Percentiles rank a stretch among this genome's conserved stretches.
phyloP scores from a whole-genome alignment of 78 protist genomes.

The Paulinella micropora region DNA sequence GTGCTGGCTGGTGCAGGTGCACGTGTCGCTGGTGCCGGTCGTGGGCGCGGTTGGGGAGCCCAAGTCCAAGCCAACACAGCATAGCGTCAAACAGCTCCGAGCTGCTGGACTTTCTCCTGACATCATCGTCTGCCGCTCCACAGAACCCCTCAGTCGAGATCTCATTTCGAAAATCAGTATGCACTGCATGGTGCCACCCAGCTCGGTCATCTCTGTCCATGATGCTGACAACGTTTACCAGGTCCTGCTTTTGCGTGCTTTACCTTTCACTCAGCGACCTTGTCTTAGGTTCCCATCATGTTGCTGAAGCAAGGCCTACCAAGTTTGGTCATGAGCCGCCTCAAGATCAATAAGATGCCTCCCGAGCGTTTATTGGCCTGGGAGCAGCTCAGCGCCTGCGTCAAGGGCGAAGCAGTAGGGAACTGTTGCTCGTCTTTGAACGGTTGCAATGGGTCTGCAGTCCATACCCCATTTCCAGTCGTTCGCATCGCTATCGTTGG shows the following conservation, averaged over 20 bases:
- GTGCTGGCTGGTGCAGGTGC: no score
- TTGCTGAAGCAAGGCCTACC: background rate
- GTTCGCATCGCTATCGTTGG: background rate
- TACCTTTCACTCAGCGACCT: no score
- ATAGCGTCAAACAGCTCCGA: constrained; percentile 58
- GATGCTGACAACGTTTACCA: constrained; percentile 62
- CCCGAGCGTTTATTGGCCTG: background rate
- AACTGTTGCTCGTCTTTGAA: no score
- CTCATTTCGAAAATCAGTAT: constrained; percentile 54
- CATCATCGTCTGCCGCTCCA: constrained; percentile 62
- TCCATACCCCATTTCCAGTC: no score
- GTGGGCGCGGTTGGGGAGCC: constrained; percentile 66
- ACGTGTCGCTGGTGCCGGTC: constrained; percentile 68
- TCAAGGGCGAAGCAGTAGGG: no score
- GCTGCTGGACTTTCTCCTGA: constrained; percentile 79
- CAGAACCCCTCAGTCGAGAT: background rate
- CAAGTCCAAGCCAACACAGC: constrained; percentile 95
- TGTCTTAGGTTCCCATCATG: no score
- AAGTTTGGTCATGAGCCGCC: background rate
- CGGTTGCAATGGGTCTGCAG: no score
- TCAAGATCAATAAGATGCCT: constrained; percentile 1
- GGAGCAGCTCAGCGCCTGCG: no score
- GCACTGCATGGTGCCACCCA: constrained; percentile 67
- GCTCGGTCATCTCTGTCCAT: constrained; percentile 57
- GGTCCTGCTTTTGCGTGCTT: constrained; percentile 68